Evolutionary conservation across 208 protist genomes (phyloP).

Genomic region (Acanthamoeba sp.): DNA sequence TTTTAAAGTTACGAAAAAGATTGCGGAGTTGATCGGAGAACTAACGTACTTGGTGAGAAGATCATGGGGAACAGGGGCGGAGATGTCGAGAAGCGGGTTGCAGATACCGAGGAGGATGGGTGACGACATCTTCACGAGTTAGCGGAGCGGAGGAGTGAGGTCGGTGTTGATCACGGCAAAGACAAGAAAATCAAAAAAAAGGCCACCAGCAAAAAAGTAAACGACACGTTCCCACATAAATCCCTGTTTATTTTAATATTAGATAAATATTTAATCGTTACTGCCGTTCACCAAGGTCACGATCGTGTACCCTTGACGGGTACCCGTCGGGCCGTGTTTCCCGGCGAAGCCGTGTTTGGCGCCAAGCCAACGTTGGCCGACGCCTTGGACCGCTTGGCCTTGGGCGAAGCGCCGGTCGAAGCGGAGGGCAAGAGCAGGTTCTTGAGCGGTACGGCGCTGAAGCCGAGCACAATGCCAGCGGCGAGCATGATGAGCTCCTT

Average conservation of each 20-base stretch:
- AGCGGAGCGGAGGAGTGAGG: not conserved
- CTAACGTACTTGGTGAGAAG: constrained; percentile 95
- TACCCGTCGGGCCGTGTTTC: not conserved
- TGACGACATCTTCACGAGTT: not conserved
- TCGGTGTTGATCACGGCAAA: not conserved
- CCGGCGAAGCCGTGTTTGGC: not conserved
- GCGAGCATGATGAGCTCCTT: not conserved
- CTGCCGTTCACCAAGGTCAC: not conserved
- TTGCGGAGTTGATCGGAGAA: not conserved
- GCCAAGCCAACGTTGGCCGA: not conserved
- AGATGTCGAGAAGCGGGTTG: constrained; percentile 99
- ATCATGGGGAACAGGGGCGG: constrained; percentile 92
- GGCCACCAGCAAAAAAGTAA: too few species aligned
- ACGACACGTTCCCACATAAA: too few species aligned
- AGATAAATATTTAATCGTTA: not conserved
- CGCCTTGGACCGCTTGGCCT: not conserved
- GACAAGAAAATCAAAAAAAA: not conserved
- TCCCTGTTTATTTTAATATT: not conserved
- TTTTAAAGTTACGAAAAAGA: too few species aligned
- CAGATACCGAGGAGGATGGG: constrained; percentile 87
- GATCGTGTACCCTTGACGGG: not conserved
- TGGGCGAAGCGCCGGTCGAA: not conserved
- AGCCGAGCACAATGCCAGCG: not conserved
- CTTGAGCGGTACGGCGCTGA: not conserved
- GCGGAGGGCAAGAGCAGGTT: not conserved